Conservation (phyloP, 1,284 basidiomycete species). For the Ustanciosporium gigantosporum region DNA sequence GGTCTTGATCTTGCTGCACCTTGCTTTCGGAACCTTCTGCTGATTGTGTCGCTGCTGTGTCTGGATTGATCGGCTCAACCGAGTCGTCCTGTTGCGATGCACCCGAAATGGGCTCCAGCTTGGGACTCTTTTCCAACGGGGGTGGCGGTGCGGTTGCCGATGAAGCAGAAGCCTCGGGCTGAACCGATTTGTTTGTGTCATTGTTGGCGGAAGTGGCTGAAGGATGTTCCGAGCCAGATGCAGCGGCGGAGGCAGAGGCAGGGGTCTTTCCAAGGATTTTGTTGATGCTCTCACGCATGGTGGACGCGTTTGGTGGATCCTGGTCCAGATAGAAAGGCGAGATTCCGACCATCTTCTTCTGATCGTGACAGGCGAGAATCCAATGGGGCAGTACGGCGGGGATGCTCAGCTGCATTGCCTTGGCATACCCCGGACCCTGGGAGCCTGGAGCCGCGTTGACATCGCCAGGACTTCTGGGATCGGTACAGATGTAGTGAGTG, state of each 20-base stretch:
- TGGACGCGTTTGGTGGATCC: slow-evolving; percentile 52
- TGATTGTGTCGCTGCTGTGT: too few species aligned
- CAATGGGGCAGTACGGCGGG: slow-evolving; percentile 59
- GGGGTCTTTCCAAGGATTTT: slow-evolving; percentile 5
- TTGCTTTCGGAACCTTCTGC: too few species aligned
- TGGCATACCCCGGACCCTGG: slow-evolving; percentile 35
- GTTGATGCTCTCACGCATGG: slow-evolving; percentile 33
- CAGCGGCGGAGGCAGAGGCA: too few species aligned
- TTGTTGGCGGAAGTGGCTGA: too few species aligned
- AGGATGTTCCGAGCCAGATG: too few species aligned
- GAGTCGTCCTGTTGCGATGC: too few species aligned
- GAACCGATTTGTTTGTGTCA: background rate
- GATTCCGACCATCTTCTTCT: slow-evolving; percentile 59
- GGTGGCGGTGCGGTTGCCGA: background rate
- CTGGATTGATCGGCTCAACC: too few species aligned
- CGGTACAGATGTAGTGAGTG: slow-evolving; percentile 55
- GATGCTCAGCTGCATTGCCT: slow-evolving; percentile 58
- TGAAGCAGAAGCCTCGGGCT: background rate
- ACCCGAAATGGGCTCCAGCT: background rate
- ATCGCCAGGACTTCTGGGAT: slow-evolving; percentile 41
- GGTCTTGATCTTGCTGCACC: too few species aligned
- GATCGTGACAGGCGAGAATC: slow-evolving; percentile 57
- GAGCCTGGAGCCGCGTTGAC: slow-evolving; percentile 11
- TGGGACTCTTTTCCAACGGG: background rate
- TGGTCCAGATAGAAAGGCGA: slow-evolving; percentile 55